These are phyloP conservation scores for Nannizzia gypsea DNA, from an alignment of 2,329 filamentous ascomycete genomes.

Conservation along the genomic window DNA sequence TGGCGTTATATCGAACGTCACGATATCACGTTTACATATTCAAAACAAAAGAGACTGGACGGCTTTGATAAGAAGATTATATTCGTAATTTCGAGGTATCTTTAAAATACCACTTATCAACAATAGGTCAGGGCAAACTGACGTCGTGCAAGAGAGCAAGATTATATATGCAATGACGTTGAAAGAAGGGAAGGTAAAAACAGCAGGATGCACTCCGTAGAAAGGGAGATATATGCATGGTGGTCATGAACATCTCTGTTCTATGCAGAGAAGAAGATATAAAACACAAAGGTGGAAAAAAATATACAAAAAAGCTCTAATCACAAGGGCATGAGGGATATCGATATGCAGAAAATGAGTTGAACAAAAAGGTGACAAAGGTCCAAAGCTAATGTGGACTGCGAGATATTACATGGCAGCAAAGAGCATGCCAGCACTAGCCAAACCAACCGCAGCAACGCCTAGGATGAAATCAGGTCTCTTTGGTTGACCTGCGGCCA, in stretches of 20 bases:
- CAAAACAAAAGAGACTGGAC: background rate
- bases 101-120: background rate
- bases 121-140: background rate
- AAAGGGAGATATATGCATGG: background rate
- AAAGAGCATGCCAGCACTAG: slow-evolving; percentile 13
- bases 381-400: background rate
- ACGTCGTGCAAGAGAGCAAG: background rate
- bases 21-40: background rate
- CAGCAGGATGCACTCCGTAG: background rate
- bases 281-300: background rate
- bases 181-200: background rate
- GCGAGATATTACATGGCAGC: slow-evolving; percentile 10
- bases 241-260: background rate
- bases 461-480: slow-evolving; percentile 10
- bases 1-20: background rate
- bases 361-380: background rate
- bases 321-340: background rate
- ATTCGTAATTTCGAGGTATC: background rate
- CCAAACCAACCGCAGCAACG: slow-evolving; percentile 9
- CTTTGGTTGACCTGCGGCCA: slow-evolving; percentile 6
- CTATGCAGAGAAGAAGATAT: background rate
- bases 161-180: background rate
- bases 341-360: background rate
- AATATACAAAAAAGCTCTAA: background rate
- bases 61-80: background rate